Base-by-base conservation (phyloP, 768 basidiomycete species). In the Auricularia auricula-judae region DNA sequence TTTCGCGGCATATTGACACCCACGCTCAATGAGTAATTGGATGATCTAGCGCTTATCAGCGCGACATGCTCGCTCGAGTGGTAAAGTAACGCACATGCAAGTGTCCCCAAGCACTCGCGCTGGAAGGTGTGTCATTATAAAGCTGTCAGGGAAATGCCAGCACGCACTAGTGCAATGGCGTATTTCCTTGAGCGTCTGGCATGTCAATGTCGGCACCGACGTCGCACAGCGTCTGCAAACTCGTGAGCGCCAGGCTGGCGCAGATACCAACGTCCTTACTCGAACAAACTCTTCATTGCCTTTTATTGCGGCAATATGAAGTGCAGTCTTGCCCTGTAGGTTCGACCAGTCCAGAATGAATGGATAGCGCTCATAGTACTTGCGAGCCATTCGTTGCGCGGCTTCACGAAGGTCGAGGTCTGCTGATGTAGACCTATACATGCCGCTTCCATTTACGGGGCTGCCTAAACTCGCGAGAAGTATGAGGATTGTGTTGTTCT, bases 311-410 rank as follows among this genome's bases (percentile, higher is more conserved):
- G 92, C 91, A 66, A 92, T 82, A 74, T 97, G 94, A 10, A 97
- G 78, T 2, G 93, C 89, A 0, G 95, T 97, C 76, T 86, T 96
- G 18, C 94, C 94, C 47, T 90, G 86, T 4, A 82, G 77, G 73
- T 97, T 95, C 51, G 91, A 88, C 95, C 94, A 97, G 72, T 98
- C 93, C 56, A 95, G 78, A 65, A 91, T 86, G 74, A 87, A 86
- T 0, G 90, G 82, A 75, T 92, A 95, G 11, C 90, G 87, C 70
- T 95, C 90, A 70, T 85, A 86, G 72, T 96, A 96, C 58, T 91
- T 70, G 34, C 86, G 82, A 7, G 93, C 89, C 93, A 97, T 96
- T 7, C 91, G 85, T 51, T 94, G 76, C 51, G 85, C 82, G 39
- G 90, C 88, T 64, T 84, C 84, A 67, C 86, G 84, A 67, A 82